Conservation (phyloP, 2,329 filamentous ascomycete genomes). For the Tolypocladium sp. region DNA sequence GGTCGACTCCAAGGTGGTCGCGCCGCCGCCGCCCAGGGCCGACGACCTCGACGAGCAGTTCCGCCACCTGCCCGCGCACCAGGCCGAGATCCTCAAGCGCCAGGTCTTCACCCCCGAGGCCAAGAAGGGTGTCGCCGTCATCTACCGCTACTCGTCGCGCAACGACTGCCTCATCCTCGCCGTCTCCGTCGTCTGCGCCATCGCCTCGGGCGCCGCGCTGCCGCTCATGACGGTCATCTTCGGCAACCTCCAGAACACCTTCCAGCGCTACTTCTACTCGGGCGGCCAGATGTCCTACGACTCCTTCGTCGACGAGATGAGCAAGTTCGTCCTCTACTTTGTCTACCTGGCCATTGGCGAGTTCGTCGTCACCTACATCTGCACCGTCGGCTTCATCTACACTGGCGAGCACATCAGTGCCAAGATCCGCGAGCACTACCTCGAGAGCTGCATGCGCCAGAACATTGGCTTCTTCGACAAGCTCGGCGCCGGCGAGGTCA, state of each 20-base stretch:
- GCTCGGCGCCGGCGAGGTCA: slow-evolving; percentile 85
- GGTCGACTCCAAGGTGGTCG: slow-evolving; percentile 7
- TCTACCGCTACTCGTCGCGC: slow-evolving; percentile 62
- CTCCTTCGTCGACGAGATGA: slow-evolving; percentile 52
- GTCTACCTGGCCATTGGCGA: slow-evolving; percentile 76
- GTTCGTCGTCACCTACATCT: slow-evolving; percentile 68
- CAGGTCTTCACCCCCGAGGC: slow-evolving; percentile 59
- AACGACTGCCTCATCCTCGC: slow-evolving; percentile 56
- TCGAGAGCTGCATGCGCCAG: slow-evolving; percentile 74
- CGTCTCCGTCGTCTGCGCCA: slow-evolving; percentile 53
- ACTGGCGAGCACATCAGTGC: slow-evolving; percentile 70
- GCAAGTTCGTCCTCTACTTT: slow-evolving; percentile 67
- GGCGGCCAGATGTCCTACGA: slow-evolving; percentile 33
- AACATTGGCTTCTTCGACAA: slow-evolving; percentile 94
- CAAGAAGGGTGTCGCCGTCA: slow-evolving; percentile 52
- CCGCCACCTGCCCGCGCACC: slow-evolving; percentile 52
- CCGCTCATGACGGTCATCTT: slow-evolving; percentile 79
- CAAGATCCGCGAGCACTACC: slow-evolving; percentile 74
- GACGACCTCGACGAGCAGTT: slow-evolving; percentile 43
- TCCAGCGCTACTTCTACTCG: slow-evolving; percentile 51
- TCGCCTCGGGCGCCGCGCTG: slow-evolving; percentile 64
- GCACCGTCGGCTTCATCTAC: slow-evolving; percentile 85
- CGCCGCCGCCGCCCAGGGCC: slow-evolving; percentile 16
- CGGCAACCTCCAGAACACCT: slow-evolving; percentile 63
- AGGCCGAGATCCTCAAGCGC: slow-evolving; percentile 56